Evolutionary conservation across 208 protist species (phyloP).

Genomic region (Acanthamoeba rhysodes): DNA sequence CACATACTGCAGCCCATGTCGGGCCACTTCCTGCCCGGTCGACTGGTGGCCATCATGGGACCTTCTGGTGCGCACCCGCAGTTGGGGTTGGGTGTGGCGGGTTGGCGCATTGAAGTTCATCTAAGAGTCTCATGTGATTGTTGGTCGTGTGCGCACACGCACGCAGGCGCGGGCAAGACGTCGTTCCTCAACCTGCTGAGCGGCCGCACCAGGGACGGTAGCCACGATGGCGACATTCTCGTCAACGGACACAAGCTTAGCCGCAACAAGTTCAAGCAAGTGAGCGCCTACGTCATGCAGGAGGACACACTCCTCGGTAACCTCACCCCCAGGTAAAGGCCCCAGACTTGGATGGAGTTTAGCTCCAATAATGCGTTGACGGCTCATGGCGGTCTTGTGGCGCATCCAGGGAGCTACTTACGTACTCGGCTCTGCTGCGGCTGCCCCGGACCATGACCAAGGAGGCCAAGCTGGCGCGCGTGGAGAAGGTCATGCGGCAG

Average conservation of each 20-base stretch:
- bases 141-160: not conserved
- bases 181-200: slow-evolving; percentile 52
- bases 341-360: no score
- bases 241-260: slow-evolving; percentile 38
- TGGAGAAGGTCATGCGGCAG: slow-evolving; percentile 42
- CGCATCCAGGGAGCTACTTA: not conserved
- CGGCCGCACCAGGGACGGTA: not conserved
- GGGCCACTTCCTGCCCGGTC: slow-evolving; percentile 28
- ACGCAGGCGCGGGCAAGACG: slow-evolving; percentile 33
- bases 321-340: slow-evolving; percentile 41
- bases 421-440: slow-evolving; percentile 31
- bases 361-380: no score
- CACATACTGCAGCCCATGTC: slow-evolving; percentile 40
- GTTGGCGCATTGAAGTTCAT: no score
- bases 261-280: slow-evolving; percentile 27
- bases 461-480: slow-evolving; percentile 2
- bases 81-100: not conserved
- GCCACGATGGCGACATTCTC: not conserved
- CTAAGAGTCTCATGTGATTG: no score
- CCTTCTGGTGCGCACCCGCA: not conserved
- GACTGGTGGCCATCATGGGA: slow-evolving; percentile 52
- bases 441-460: not conserved
- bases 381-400: no score
- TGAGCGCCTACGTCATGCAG: slow-evolving; percentile 69
- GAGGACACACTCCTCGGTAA: slow-evolving; percentile 45